Conservation (phyloP, 129 eudicot genomes). For the Ambrosia artemisiifolia region DNA sequence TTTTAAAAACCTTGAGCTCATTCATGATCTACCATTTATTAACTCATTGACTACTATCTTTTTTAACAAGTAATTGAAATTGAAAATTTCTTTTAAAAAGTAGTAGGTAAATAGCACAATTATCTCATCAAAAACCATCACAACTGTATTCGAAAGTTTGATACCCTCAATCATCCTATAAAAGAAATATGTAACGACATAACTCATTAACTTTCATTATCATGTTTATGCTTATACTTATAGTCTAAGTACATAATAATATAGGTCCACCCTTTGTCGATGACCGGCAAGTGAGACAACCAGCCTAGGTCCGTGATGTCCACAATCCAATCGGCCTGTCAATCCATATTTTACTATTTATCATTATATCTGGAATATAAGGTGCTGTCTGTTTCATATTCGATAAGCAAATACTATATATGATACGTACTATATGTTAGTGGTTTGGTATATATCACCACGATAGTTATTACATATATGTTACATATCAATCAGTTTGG, state of each 20-base stretch:
- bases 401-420: neutral
- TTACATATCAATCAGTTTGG: neutral
- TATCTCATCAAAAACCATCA: neutral
- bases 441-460: neutral
- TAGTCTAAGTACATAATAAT: neutral
- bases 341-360: neutral
- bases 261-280: neutral
- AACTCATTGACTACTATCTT: too few species aligned
- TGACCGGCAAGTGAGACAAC: conserved; percentile 2
- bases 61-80: too few species aligned
- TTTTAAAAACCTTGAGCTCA: too few species aligned
- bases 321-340: neutral
- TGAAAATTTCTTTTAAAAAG: neutral
- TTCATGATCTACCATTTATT: too few species aligned
- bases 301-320: neutral
- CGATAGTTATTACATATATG: neutral
- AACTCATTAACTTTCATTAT: neutral
- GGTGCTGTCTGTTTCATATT: neutral
- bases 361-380: neutral
- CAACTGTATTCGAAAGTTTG: neutral
- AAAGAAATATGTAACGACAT: neutral
- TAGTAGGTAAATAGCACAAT: neutral
- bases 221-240: neutral
- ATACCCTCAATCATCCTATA: neutral
- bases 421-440: neutral